Evolutionary conservation across 1,139 yeast genomes (phyloP), one percentile per base, ranked within the genome.

Genomic region (Taiozyma onychis): DNA sequence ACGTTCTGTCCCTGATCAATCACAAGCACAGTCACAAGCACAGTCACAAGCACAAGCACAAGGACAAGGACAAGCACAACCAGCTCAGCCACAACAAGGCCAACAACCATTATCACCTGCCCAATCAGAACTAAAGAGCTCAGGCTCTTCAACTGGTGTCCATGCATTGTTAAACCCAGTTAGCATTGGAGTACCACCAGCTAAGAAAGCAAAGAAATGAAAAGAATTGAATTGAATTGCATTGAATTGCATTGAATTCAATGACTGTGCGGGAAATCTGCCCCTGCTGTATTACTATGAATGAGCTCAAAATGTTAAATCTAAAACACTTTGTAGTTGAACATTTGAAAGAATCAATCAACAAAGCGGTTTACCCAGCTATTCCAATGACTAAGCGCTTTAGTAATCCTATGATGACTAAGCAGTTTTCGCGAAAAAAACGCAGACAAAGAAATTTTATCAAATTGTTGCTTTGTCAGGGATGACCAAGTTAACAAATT

Each of bases 1-100:
- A 34, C 56, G 69, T 47, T 63, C 67, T 41, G 52, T 65, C 7
- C 70, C 70, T 13, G n/a, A 16, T 35, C 21, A 46, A 28, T 22
- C 30, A 2, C 39, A 32, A 43, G 9, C 11, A 28, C 35, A 16
- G 18, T 22, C 30, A 2, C 39, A 32, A 43, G 9, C 11, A 28
- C 35, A 16, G 18, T 18, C 18, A 18, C 18, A 18, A 18, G 18
- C 18, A 18, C 21, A 46, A 28, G n/a, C 30, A 2, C 39, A 32
- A 43, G 9, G 7, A 28, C 35, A 16, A n/a, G 27, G 14, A 6
- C 39, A 26, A 16, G 7, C 13, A 27, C 30, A 27, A 35, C 34
- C 26, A 24, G 6, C 26, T 24, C 26, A 32, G 26, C 27, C 14
- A 4, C 39, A 26, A 16, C 49, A 41, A 11, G 27, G 16, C 14